Evolutionary conservation across 257 asterid genomes (phyloP).

Genomic region (Jacaranda copaia): DNA sequence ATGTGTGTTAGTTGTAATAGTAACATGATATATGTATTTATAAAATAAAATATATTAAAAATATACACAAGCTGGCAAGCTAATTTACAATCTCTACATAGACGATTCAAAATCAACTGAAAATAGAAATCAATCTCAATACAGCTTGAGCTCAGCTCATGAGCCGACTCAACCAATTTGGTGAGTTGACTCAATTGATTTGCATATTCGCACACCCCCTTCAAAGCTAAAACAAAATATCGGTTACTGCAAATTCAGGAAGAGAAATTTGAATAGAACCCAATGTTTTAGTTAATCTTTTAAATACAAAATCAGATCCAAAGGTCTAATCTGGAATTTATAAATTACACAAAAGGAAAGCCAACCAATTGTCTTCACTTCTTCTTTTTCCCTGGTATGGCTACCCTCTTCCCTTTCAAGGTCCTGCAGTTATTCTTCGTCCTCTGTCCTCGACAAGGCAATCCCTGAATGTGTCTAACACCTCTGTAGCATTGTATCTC

Average conservation of each 20-base stretch:
- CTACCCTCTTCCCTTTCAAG: constrained; percentile 86
- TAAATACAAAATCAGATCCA: constrained; percentile 28
- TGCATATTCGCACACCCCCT: too few relatives aligned
- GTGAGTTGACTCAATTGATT: too few relatives aligned
- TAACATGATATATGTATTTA: too few relatives aligned
- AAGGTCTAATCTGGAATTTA: not conserved
- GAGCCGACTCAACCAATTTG: too few relatives aligned
- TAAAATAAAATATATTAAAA: too few relatives aligned
- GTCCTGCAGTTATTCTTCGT: constrained; percentile 96
- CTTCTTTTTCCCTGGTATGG: constrained; percentile 94
- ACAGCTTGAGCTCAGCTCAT: too few relatives aligned
- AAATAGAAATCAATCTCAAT: too few relatives aligned
- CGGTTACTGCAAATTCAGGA: constrained; percentile 9
- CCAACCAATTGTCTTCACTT: constrained; percentile 33
- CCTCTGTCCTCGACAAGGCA: constrained; percentile 97
- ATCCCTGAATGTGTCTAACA: constrained; percentile 82
- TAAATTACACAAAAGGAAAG: constrained; percentile 36
- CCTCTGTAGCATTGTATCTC: constrained; percentile 98
- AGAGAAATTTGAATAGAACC: constrained; percentile 29
- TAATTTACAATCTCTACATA: too few relatives aligned
- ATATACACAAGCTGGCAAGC: too few relatives aligned
- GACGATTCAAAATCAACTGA: too few relatives aligned
- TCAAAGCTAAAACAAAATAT: too few relatives aligned
- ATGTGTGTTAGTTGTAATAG: too few relatives aligned
- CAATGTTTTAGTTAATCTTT: not conserved